Evolutionary conservation across 164 flowering plant species (phyloP), one percentile per base, ranked within the genome.

Genomic region (Piper longum): DNA sequence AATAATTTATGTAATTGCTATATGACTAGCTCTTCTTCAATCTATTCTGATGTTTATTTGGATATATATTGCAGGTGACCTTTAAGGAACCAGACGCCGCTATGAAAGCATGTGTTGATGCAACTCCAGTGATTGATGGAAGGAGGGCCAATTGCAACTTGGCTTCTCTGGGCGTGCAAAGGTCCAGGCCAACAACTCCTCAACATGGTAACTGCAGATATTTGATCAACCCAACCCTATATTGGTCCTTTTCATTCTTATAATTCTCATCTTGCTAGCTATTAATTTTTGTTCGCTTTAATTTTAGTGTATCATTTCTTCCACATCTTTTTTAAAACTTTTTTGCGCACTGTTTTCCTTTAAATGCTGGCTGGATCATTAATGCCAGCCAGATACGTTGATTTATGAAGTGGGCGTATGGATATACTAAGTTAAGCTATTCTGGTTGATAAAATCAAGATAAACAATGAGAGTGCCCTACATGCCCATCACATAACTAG

Each of bases 131-230:
- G 66, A 91, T 91, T 16, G 98, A 91, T 77, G 98, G 98, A n/a
- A 82, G 98, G 69, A 88, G 95, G 75, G 92, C 98, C 26, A 91
- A 91, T 62, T 91, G 98, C 76, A 91, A 91, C 74, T 88, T 91
- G 64, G 98, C 98, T 66, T 87, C 95, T 54, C 64, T 87, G 72
- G 98, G 98, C 62, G 89, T 80, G 73, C 96, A 87, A 65, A 85
- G 85, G 82, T 85, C 97, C 71, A 90, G 86, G 67, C 98, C 95
- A 48, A 80, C 92, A 1, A 87, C 95, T 5, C 87, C 97, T 18
- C 83, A 83, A 73, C 85, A 83, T 68, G 96, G 96, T 88, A 74
- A 14, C 36, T 26, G 36, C 36, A 26, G 36, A 26, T 26, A 26
- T 26, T 26, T 26, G 36, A 26, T 26, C 36, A 26, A 26, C 36